Evolutionary conservation across 306 rosid genomes (phyloP).

Genomic region (Vigna nakashimae): DNA sequence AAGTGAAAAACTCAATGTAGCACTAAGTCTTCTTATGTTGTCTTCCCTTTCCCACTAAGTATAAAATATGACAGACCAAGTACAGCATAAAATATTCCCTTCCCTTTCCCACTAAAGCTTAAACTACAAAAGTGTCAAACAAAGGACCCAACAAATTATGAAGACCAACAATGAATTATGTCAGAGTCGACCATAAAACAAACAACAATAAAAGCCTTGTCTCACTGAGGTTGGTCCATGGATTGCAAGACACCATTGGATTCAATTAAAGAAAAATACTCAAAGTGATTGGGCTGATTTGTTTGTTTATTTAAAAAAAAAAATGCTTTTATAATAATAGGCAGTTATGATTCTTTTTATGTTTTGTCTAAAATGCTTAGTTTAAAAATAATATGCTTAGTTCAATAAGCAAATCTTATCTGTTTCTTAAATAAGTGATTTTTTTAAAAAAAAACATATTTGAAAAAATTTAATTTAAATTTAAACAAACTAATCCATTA

Average conservation of each 20-base stretch:
- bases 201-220: background rate
- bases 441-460: too few relatives aligned
- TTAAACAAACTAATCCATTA: background rate
- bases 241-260: background rate
- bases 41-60: background rate
- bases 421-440: too few relatives aligned
- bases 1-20: background rate
- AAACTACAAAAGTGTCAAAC: background rate
- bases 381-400: too few relatives aligned
- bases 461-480: too few relatives aligned
- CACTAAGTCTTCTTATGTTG: background rate
- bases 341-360: too few relatives aligned
- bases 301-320: too few relatives aligned
- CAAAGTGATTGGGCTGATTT: background rate
- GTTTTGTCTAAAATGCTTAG: too few relatives aligned
- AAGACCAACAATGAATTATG: background rate
- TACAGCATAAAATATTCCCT: slow-evolving; percentile 12
- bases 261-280: background rate
- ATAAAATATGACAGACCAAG: background rate
- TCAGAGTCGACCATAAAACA: background rate
- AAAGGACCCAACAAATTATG: background rate
- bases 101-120: slow-evolving; percentile 10
- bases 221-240: background rate
- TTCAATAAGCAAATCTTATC: too few relatives aligned
- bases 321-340: too few relatives aligned